Evolutionary conservation across 768 basidiomycete species (phyloP).

Genomic region (Mycena metata): DNA sequence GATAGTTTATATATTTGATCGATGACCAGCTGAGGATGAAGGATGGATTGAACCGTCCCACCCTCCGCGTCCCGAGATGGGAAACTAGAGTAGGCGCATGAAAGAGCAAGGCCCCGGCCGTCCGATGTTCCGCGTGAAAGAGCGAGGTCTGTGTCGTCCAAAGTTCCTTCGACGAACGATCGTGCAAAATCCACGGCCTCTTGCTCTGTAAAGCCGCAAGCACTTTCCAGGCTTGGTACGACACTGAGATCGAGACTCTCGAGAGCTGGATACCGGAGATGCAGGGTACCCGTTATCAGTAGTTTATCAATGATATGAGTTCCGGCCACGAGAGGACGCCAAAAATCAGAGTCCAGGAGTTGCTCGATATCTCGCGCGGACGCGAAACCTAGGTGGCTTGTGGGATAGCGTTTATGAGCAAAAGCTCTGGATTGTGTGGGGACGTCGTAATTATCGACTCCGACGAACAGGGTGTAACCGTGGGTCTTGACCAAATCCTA

Average conservation of each 20-base stretch:
- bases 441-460: constrained; percentile 22
- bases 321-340: constrained; percentile 16
- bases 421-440: not conserved
- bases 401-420: not conserved
- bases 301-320: constrained; percentile 27
- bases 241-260: not conserved
- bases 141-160: too few relatives aligned
- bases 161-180: not conserved
- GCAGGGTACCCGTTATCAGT: constrained; percentile 21
- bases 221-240: not conserved
- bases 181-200: constrained; percentile 11
- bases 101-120: constrained; percentile 5
- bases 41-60: not conserved
- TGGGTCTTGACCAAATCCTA: constrained; percentile 10
- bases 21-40: constrained; percentile 18
- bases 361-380: not conserved
- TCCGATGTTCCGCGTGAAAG: too few relatives aligned
- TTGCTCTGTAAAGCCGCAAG: constrained; percentile 28
- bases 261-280: not conserved
- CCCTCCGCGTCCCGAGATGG: not conserved
- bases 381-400: not conserved
- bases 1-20: not conserved
- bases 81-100: constrained; percentile 16
- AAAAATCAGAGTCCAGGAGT: constrained; percentile 16
- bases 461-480: constrained; percentile 24